Evolutionary conservation across 495 filamentous ascomycete species (phyloP), one percentile per base, ranked within the genome.

Genomic region (Neurospora sp.): DNA sequence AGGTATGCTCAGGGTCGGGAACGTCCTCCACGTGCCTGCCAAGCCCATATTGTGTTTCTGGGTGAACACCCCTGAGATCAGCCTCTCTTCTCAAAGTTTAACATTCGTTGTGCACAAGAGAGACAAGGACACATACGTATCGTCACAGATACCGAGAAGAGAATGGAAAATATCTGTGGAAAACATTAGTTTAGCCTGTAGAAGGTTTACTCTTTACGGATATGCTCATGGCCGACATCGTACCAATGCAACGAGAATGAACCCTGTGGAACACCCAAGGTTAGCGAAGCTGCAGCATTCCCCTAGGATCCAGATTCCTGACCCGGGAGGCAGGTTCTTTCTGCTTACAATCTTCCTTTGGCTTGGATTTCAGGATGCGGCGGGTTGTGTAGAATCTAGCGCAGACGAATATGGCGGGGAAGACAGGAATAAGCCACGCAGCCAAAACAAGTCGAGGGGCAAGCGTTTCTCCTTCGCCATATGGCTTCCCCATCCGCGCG

Each of bases 291-390:
- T 38, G 48, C 34, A 31, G 28, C 24, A 19, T n/a, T 39, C 21
- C 15, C 8, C 13, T 13, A 28, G 70, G 36, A 28, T 21, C 43
- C 38, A 28, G 8, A 39, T 40, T 11, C 70, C 19, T 59, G 69
- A 17, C 15, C 28, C 38, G 11, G 34, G 5, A 7, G 8, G 24
- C 21, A 19, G 9, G 31, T 13, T 39, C 28, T 59, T 19, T 13
- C 11, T n/a, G 66, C 78, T 70, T 69, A 77, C 77, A 80, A 45
- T 79, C 77, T 66, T 79, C 76, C 24, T 70, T 70, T 69, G 75
- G 72, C 31, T 77, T 72, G 2, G 19, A 54, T 5, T 72, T 72
- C 21, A 78, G 71, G 21, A 80, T 74, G 19, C 10, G 48, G 3
- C 72, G 73, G 36, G 77, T 72, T 5, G 77, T 79, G 59, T 77